These are phyloP conservation scores for Incumbomyces delicatus DNA, from an alignment of 2,329 filamentous ascomycete species.

Conservation along the genomic window DNA sequence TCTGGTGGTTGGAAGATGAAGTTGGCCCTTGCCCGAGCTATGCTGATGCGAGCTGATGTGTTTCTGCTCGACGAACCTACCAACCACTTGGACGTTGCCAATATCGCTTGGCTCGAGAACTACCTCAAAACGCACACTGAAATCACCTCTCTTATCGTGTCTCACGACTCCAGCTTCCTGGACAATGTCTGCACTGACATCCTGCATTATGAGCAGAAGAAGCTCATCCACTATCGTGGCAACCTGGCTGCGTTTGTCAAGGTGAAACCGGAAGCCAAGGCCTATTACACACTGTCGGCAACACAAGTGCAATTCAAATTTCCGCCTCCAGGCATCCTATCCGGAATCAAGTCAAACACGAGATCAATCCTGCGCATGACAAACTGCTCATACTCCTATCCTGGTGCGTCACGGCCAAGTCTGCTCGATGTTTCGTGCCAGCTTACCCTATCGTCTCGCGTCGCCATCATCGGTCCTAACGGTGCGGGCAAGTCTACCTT, in stretches of 20 bases:
- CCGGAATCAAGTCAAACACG: conserved; percentile 89
- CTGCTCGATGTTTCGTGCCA: conserved; percentile 78
- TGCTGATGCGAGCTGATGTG: conserved; percentile 95
- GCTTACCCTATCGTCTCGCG: conserved; percentile 78
- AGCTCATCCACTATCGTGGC: conserved; percentile 53
- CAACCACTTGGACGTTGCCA: conserved; percentile 93
- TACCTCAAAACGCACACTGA: conserved; percentile 94
- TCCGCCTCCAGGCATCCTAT: conserved; percentile 85
- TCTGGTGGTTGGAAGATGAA: conserved; percentile 99
- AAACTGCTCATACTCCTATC: conserved; percentile 86
- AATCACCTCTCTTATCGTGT: conserved; percentile 94
- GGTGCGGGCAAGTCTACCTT: conserved; percentile 97
- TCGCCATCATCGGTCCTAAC: conserved; percentile 93
- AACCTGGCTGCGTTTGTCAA: conserved; percentile 62
- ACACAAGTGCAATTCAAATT: conserved; percentile 95
- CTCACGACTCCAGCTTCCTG: conserved; percentile 94
- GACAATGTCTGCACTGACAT: conserved; percentile 98
- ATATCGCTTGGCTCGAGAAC: conserved; percentile 90
- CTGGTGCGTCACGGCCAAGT: conserved; percentile 79
- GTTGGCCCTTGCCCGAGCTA: conserved; percentile 85
- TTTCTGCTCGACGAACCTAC: conserved; percentile 96
- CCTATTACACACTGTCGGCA: conserved; percentile 91
- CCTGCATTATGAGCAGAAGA: conserved; percentile 98
- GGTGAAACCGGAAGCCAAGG: conserved; percentile 86
- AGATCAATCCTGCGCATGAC: conserved; percentile 92